These are phyloP conservation scores for Paraphaeosphaeria minitans DNA, from an alignment of 2,329 filamentous ascomycete genomes.

Conservation along the genomic window DNA sequence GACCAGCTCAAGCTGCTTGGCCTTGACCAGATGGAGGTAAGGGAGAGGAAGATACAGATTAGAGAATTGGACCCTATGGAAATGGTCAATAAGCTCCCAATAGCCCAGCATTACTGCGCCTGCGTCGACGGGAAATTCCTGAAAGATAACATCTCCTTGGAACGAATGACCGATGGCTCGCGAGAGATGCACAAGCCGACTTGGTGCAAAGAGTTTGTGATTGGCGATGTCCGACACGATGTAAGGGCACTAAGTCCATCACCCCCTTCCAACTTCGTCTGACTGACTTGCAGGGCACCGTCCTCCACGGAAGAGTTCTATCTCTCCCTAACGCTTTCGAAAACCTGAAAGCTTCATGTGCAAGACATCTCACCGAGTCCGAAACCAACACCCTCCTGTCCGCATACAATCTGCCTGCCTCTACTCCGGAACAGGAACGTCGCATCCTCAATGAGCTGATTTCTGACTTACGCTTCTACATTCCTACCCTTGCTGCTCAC, in stretches of 20 bases:
- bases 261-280: slow-evolving; percentile 1
- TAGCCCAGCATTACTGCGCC: slow-evolving; percentile 33
- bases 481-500: slow-evolving; percentile 48
- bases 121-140: slow-evolving; percentile 32
- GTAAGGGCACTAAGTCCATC: slow-evolving; percentile 31
- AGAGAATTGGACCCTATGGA: slow-evolving; percentile 25
- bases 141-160: slow-evolving; percentile 23
- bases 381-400: slow-evolving; percentile 26
- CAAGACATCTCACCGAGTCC: slow-evolving; percentile 21
- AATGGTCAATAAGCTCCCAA: slow-evolving; percentile 27
- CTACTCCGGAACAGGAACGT: slow-evolving; percentile 31
- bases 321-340: slow-evolving; percentile 24
- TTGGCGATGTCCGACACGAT: slow-evolving; percentile 56
- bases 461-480: slow-evolving; percentile 55
- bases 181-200: slow-evolving; percentile 42
- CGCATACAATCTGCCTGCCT: slow-evolving; percentile 47
- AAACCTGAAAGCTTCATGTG: slow-evolving; percentile 22
- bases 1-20: slow-evolving; percentile 30
- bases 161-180: slow-evolving; percentile 21
- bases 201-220: slow-evolving; percentile 54
- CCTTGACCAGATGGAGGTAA: slow-evolving; percentile 15
- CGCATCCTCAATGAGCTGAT: slow-evolving; percentile 39
- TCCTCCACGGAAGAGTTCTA: slow-evolving; percentile 41
- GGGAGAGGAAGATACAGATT: slow-evolving; percentile 21
- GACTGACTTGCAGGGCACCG: slow-evolving; percentile 27